Evolutionary conservation across 78 protist genomes (phyloP), one percentile per base, ranked within the genome.

Genomic region (Neovahlkampfia damariscottae): DNA sequence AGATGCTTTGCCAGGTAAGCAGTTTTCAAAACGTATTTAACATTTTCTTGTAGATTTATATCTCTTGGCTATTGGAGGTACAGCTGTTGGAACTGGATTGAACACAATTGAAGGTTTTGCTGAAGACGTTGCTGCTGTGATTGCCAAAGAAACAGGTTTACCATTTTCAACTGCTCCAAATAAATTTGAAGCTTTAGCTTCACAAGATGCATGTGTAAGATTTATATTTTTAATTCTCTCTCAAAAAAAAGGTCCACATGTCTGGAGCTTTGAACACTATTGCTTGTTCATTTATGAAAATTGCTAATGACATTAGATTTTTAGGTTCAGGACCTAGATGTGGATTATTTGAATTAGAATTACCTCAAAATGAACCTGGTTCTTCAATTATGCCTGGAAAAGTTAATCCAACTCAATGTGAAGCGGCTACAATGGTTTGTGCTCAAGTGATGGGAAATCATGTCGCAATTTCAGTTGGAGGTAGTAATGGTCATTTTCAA

Each of bases 331-430:
- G 98, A 3, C 98, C 98, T 27, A 86, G 98, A 31, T 87, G 94
- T 75, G 98, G 98, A 41, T 8, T 95, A 0, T 93, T 92, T 28
- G 98, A 94, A 79, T 9, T 88, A 10, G 2, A 73, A 5, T 76
- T 95, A 27, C 98, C 95, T 27, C 93, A 76, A 70, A 95, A 95
- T 77, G 98, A 95, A 84, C 97, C 98, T 1, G 97, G 97, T n/a
- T 59, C 83, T 10, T 67, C 83, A 28, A 92, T 94, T 83, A 94
- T 94, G 95, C 96, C 96, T 10, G 94, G 91, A 27, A 88, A 91
- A 86, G 97, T 93, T 38, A 93, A 93, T 84, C 96, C 98, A 58
- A 93, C 95, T 31, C 96, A 95, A 70, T 83, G 90, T 78, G 98
- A 95, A 85, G 90, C 96, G 0, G 1, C 93, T 72, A 92, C 98